These are phyloP conservation scores for Pythium dissimile DNA, from an alignment of 352 stramenopile genomes.

Conservation along the genomic window DNA sequence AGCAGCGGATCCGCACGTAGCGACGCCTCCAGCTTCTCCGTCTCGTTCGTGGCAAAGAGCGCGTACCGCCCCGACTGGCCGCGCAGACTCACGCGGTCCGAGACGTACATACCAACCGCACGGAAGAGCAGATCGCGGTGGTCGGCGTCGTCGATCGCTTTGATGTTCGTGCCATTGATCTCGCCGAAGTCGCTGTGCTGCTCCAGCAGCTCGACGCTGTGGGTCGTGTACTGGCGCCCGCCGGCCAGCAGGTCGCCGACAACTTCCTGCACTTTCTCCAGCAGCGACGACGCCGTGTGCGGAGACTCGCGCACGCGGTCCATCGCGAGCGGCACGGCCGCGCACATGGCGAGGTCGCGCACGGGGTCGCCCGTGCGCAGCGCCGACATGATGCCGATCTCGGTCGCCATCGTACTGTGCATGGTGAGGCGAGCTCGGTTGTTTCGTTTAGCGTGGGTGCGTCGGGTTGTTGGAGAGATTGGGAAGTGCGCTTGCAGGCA, in stretches of 20 bases:
- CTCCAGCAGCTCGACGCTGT: slow-evolving; percentile 40
- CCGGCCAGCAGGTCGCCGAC: slow-evolving; percentile 4
- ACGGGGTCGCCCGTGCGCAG: slow-evolving; percentile 39
- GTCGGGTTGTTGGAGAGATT: slow-evolving; percentile 53
- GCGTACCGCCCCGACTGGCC: slow-evolving; percentile 44
- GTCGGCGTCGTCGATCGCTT: slow-evolving; percentile 29
- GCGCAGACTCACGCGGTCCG: slow-evolving; percentile 36
- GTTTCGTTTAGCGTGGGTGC: too few relatives aligned
- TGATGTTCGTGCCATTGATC: slow-evolving; percentile 12
- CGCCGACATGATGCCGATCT: slow-evolving; percentile 36
- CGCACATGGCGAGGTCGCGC: slow-evolving; percentile 40
- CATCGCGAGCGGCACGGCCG: slow-evolving; percentile 35
- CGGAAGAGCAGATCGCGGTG: slow-evolving; percentile 53
- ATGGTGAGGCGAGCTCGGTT: slow-evolving; percentile 40
- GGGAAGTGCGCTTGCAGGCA: too few relatives aligned
- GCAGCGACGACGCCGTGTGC: slow-evolving; percentile 16
- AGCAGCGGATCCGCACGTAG: slow-evolving; percentile 3
- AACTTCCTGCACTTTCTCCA: slow-evolving; percentile 6
- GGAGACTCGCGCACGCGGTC: slow-evolving; percentile 27
- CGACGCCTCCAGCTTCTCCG: background rate
- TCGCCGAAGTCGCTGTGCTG: slow-evolving; percentile 38
- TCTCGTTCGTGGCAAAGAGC: slow-evolving; percentile 34
- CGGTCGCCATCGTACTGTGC: slow-evolving; percentile 30
- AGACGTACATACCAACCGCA: slow-evolving; percentile 47
- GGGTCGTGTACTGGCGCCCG: slow-evolving; percentile 21